These are phyloP conservation scores for Solanum neorickii DNA, from an alignment of 257 asterid genomes.

Conservation along the genomic window DNA sequence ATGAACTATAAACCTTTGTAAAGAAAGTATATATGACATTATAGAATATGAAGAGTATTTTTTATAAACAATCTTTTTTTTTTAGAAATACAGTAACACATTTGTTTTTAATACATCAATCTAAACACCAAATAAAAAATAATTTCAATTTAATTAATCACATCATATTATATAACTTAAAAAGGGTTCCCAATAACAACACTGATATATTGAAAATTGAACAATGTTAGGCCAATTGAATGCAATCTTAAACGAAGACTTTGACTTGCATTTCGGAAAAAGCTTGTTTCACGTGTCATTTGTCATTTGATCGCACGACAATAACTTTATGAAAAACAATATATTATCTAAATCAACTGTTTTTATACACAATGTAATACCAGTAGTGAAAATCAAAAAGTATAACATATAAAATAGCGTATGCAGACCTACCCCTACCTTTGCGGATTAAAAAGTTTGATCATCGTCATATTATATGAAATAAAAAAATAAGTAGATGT, in stretches of 20 bases:
- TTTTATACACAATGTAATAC: background rate
- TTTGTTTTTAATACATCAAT: background rate
- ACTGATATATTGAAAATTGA: background rate
- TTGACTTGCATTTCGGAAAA: background rate
- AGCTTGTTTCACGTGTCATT: background rate
- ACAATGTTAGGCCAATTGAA: background rate
- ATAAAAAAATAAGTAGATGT: background rate
- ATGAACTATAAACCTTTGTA: background rate
- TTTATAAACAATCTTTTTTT: background rate
- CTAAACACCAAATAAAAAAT: background rate
- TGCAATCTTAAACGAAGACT: background rate
- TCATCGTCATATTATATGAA: background rate
- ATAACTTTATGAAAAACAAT: background rate
- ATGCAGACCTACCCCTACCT: background rate
- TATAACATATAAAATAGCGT: background rate
- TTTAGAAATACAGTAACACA: fast-evolving
- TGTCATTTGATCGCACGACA: background rate
- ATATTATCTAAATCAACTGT: background rate
- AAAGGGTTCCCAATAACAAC: background rate
- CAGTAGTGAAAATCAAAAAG: background rate
- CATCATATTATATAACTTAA: background rate
- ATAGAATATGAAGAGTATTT: background rate
- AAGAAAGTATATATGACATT: background rate
- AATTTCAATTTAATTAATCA: background rate
- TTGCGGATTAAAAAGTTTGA: background rate